Conservation (phyloP, 805 yeast species). For the Yarrowia deformans region DNA sequence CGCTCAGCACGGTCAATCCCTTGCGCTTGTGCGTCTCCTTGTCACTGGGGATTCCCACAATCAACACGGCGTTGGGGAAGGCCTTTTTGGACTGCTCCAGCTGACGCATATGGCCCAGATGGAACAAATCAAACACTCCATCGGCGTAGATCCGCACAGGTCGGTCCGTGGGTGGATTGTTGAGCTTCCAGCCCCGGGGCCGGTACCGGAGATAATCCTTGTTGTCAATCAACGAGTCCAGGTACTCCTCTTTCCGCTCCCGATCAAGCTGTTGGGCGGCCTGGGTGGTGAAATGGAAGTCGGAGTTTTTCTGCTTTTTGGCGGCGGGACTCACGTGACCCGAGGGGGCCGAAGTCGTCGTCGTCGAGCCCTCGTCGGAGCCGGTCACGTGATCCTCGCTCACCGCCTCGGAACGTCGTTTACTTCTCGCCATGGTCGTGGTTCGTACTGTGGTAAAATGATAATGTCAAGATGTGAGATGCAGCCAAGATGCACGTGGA, state of each 20-base stretch:
- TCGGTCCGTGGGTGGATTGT: constrained; percentile 82
- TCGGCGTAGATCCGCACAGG: constrained; percentile 96
- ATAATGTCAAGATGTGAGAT: neutral
- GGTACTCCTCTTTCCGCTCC: constrained; percentile 32
- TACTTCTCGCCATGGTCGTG: neutral
- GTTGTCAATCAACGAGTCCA: constrained; percentile 37
- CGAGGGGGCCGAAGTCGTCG: neutral
- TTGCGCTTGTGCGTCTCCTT: constrained; percentile 88
- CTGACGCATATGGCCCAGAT: constrained; percentile 97
- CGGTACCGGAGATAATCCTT: constrained; percentile 48
- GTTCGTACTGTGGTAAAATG: neutral
- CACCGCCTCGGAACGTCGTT: constrained; percentile 15
- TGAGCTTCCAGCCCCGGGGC: constrained; percentile 79
- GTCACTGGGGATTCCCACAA: constrained; percentile 93
- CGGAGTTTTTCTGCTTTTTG: constrained; percentile 24
- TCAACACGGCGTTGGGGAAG: constrained; percentile 80
- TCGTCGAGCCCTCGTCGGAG: constrained; percentile 2
- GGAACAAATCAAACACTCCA: constrained; percentile 96
- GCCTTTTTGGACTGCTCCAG: constrained; percentile 95
- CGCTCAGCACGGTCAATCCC: constrained; percentile 90
- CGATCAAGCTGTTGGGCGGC: constrained; percentile 35
- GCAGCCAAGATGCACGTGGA: constrained; percentile 28
- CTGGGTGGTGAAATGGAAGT: constrained; percentile 19
- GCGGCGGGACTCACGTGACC: constrained; percentile 6
- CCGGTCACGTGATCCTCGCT: constrained; percentile 23